A percentile compares a stretch with the other conserved stretches of the same genome.
These are phyloP conservation scores for Macrolepiota fuliginosa DNA, from an alignment of 768 basidiomycete species.

Conservation along the genomic window DNA sequence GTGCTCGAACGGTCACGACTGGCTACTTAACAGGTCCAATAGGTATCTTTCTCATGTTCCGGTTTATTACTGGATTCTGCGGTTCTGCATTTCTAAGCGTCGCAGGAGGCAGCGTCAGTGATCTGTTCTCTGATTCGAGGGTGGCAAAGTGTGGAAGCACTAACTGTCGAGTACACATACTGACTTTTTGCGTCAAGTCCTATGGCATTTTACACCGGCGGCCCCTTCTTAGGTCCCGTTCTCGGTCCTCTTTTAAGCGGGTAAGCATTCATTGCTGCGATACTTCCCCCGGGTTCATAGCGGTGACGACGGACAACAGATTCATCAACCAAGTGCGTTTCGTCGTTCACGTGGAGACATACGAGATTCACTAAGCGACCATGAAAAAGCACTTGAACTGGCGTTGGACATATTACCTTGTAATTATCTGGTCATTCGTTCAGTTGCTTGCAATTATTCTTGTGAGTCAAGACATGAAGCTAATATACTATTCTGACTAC, in stretches of 20 bases:
- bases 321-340: conserved; percentile 67
- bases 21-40: background rate
- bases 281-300: background rate
- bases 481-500: background rate
- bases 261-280: conserved; percentile 29
- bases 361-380: background rate
- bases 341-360: background rate
- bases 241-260: conserved; percentile 59
- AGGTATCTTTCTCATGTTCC: conserved; percentile 60
- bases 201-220: conserved; percentile 56
- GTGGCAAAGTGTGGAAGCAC: conserved; percentile 55
- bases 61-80: conserved; percentile 52
- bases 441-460: conserved; percentile 50
- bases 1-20: conserved; percentile 13
- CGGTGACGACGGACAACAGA: conserved; percentile 23
- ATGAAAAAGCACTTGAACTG: conserved; percentile 56
- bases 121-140: conserved; percentile 51
- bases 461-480: conserved; percentile 31
- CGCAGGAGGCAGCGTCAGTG: conserved; percentile 53
- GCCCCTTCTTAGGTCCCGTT: conserved; percentile 50
- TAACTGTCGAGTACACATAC: background rate
- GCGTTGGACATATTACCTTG: conserved; percentile 77
- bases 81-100: conserved; percentile 59
- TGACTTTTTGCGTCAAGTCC: conserved; percentile 25
- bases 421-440: conserved; percentile 65